Conservation (phyloP, 306 rosid genomes). For the Cucurbita pepo region DNA sequence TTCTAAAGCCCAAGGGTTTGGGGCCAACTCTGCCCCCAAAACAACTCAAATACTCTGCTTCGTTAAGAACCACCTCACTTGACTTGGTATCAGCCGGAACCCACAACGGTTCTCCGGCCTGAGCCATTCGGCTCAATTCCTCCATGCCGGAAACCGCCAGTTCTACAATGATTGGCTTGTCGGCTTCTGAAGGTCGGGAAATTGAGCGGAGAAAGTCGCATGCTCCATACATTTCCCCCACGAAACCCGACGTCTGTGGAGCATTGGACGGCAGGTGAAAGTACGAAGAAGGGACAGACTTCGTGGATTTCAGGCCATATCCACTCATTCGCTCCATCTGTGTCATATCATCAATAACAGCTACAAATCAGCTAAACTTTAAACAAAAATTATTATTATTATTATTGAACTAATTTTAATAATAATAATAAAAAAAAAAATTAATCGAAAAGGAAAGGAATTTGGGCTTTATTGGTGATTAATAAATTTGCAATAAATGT, state of each 20-base stretch:
- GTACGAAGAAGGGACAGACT: background rate
- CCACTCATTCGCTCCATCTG: conserved; percentile 4
- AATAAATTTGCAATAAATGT: background rate
- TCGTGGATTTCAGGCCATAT: background rate
- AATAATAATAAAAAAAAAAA: no score
- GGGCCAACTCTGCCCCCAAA: conserved; percentile 2
- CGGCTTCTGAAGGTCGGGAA: conserved; percentile 26
- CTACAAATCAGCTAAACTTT: background rate
- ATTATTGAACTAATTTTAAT: no score
- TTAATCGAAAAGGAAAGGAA: no score
- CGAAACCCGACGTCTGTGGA: background rate
- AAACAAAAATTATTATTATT: no score
- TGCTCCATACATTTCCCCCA: conserved; percentile 1
- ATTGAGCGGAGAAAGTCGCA: conserved; percentile 5
- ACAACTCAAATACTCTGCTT: conserved; percentile 30
- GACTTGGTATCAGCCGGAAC: background rate
- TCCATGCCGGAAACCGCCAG: conserved; percentile 56
- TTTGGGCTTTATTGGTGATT: background rate
- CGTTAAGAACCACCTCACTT: conserved; percentile 15
- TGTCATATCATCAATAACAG: background rate
- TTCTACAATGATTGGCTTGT: conserved; percentile 37
- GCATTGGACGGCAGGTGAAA: background rate
- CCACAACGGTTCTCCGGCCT: conserved; percentile 54
- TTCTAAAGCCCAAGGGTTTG: background rate
- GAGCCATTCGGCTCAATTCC: conserved; percentile 21